Evolutionary conservation across 306 rosid species (phyloP).

Genomic region (Heteromeles arbutifolia): DNA sequence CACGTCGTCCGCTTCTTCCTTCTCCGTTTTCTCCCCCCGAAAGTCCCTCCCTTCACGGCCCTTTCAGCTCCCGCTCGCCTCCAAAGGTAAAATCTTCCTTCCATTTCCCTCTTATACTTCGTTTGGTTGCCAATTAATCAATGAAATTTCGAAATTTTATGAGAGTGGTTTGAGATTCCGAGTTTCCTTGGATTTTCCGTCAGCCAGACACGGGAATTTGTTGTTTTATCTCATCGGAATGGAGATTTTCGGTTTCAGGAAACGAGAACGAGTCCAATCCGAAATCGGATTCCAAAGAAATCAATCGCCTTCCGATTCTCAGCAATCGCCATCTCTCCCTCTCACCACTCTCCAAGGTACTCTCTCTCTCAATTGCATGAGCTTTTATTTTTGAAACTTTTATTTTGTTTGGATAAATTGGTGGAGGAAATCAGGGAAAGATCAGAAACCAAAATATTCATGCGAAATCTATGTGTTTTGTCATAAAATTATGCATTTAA

Average conservation of each 20-base stretch:
- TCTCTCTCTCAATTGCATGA: background rate
- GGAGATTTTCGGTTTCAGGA: constrained; percentile 30
- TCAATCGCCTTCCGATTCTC: constrained; percentile 43
- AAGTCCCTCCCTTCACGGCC: constrained; percentile 23
- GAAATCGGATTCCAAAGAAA: constrained; percentile 42
- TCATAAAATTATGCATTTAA: background rate
- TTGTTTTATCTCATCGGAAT: background rate
- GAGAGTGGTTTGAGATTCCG: background rate
- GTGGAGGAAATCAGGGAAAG: background rate
- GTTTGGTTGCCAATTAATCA: background rate
- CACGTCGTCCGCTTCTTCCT: constrained; percentile 43
- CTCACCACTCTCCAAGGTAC: constrained; percentile 74
- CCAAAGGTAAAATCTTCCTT: constrained; percentile 39
- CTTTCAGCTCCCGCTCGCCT: constrained; percentile 35
- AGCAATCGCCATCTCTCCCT: constrained; percentile 58
- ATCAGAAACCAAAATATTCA: background rate
- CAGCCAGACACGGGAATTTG: background rate
- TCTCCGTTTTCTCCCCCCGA: constrained; percentile 28
- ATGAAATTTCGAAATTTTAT: background rate
- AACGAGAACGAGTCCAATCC: constrained; percentile 43
- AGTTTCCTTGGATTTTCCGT: background rate
- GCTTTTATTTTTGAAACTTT: background rate
- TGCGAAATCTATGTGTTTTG: background rate
- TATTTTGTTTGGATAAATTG: background rate
- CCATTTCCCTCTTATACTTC: background rate